phyloP scores from a whole-genome alignment of 805 yeast species.

The Yarrowia deformans region DNA sequence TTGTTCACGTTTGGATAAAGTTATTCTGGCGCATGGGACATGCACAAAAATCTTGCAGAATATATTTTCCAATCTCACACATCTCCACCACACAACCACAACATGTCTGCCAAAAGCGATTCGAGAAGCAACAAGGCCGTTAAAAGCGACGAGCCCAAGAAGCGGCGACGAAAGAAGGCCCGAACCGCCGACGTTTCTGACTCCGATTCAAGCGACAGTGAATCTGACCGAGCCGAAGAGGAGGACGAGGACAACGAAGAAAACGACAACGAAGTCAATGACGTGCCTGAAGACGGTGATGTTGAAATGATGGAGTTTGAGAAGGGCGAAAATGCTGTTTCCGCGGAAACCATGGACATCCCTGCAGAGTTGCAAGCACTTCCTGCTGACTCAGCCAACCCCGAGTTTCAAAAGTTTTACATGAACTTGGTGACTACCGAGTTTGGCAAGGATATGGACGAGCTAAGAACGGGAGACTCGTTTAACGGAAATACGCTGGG shows the following conservation, averaged over 20 bases:
- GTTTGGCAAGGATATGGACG: conserved; percentile 55
- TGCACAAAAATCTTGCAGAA: neutral
- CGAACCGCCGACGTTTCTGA: conserved; percentile 45
- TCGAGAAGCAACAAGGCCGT: conserved; percentile 32
- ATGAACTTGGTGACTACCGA: conserved; percentile 56
- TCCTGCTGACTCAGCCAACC: conserved; percentile 30
- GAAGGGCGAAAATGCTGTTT: conserved; percentile 39
- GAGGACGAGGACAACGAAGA: neutral
- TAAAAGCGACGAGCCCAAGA: conserved; percentile 19
- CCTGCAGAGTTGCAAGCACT: conserved; percentile 11
- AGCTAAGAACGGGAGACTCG: conserved; percentile 55
- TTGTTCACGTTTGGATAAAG: too few species aligned
- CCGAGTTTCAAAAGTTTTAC: conserved; percentile 52
- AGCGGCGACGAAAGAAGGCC: conserved; percentile 47
- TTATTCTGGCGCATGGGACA: neutral
- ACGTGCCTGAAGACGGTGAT: neutral
- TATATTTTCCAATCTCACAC: neutral
- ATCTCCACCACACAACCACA: neutral
- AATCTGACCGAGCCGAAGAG: neutral
- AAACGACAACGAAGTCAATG: neutral
- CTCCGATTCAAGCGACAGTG: conserved; percentile 40
- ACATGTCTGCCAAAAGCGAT: conserved; percentile 20
- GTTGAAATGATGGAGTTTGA: conserved; percentile 43
- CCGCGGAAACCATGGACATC: conserved; percentile 1
- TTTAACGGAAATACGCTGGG: conserved; percentile 51